phyloP scores from a whole-genome alignment of 2,329 filamentous ascomycete species.

The Hyphodiscus sp. region DNA sequence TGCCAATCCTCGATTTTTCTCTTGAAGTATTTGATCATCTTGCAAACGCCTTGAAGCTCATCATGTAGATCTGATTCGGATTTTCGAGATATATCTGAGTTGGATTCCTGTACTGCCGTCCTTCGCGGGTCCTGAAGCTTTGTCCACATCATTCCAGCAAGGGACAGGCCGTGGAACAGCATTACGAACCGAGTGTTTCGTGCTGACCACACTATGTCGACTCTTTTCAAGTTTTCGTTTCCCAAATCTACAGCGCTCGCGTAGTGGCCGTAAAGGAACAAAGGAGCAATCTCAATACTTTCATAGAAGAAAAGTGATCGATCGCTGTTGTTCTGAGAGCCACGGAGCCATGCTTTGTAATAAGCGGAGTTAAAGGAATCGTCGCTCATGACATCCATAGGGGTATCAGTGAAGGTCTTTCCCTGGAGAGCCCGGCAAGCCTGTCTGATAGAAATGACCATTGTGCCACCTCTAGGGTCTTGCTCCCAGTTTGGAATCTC shows the following conservation, averaged over 20 bases:
- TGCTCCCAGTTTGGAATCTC: constrained; percentile 67
- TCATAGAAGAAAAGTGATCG: constrained; percentile 64
- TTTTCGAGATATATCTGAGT: constrained; percentile 33
- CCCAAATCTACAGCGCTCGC: constrained; percentile 52
- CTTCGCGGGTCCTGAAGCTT: constrained; percentile 24
- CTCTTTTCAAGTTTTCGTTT: constrained; percentile 39
- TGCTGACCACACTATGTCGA: constrained; percentile 50
- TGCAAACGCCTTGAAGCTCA: constrained; percentile 43
- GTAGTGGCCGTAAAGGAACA: constrained; percentile 59
- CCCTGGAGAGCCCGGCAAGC: constrained; percentile 65
- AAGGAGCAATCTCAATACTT: constrained; percentile 54
- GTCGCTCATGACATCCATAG: constrained; percentile 56
- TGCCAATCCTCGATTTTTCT: constrained; percentile 59
- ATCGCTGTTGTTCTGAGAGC: constrained; percentile 47
- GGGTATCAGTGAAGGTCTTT: constrained; percentile 50
- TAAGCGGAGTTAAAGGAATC: constrained; percentile 52
- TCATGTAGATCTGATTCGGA: constrained; percentile 36
- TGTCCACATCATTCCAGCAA: constrained; percentile 42
- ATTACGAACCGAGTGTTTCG: constrained; percentile 51
- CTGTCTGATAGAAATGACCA: constrained; percentile 62
- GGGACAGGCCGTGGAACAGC: constrained; percentile 54
- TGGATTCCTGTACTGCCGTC: constrained; percentile 7
- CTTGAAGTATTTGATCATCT: constrained; percentile 48
- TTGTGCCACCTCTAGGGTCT: constrained; percentile 64
- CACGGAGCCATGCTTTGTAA: constrained; percentile 54